phyloP scores from a whole-genome alignment of 2,329 filamentous ascomycete species.

The Talaromyces albobiverticillius region DNA sequence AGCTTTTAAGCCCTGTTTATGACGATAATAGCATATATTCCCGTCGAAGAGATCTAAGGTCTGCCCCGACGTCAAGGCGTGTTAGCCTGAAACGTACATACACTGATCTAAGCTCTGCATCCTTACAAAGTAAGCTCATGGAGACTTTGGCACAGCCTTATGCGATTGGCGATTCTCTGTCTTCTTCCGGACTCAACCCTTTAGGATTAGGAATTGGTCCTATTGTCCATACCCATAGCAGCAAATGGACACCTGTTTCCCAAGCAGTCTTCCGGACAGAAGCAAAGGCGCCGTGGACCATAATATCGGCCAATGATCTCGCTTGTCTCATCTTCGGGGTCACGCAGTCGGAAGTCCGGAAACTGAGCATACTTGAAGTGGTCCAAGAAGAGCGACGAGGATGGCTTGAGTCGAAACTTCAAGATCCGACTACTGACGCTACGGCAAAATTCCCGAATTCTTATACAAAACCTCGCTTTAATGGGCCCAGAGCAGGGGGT shows the following conservation, averaged over 20 bases:
- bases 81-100: slow-evolving; percentile 78
- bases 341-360: slow-evolving; percentile 90
- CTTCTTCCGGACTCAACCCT: slow-evolving; percentile 33
- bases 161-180: slow-evolving; percentile 51
- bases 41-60: slow-evolving; percentile 31
- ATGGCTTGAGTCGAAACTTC: slow-evolving; percentile 85
- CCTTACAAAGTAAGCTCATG: slow-evolving; percentile 76
- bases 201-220: slow-evolving; percentile 44
- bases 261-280: slow-evolving; percentile 99
- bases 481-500: slow-evolving; percentile 46
- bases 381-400: slow-evolving; percentile 83
- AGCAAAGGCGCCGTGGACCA: slow-evolving; percentile 85
- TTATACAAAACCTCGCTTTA: slow-evolving; percentile 38
- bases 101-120: slow-evolving; percentile 74
- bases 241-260: slow-evolving; percentile 83
- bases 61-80: slow-evolving; percentile 56
- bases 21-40: slow-evolving; percentile 28
- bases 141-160: slow-evolving; percentile 85
- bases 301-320: slow-evolving; percentile 91
- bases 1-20: slow-evolving; percentile 28
- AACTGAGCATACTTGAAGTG: slow-evolving; percentile 91
- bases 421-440: slow-evolving; percentile 58
- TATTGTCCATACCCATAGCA: slow-evolving; percentile 79
- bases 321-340: slow-evolving; percentile 99
- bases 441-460: slow-evolving; percentile 27